A percentile compares a stretch with the other conserved stretches of the same genome.
These are phyloP conservation scores for Rhizopogon sp. DNA, from an alignment of 768 basidiomycete genomes.

Conservation along the genomic window DNA sequence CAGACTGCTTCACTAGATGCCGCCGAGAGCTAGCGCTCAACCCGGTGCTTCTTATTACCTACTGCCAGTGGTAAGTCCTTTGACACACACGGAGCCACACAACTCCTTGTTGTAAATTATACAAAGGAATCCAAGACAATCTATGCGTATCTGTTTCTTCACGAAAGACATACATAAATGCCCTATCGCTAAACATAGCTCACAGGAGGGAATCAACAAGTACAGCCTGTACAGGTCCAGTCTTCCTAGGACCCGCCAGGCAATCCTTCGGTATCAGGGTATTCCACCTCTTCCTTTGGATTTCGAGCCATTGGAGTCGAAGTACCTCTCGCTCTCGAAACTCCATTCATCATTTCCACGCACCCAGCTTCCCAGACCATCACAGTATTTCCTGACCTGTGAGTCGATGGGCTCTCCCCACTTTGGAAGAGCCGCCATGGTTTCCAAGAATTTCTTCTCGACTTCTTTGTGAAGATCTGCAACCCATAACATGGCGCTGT, in stretches of 20 bases:
- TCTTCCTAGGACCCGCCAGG: neutral
- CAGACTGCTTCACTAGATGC: no score
- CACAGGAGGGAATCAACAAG: no score
- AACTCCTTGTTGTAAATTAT: no score
- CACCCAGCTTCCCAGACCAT: slow-evolving; percentile 49
- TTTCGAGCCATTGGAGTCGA: slow-evolving; percentile 22
- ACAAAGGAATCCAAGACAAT: no score
- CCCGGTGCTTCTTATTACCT: no score
- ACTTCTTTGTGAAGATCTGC: slow-evolving; percentile 30
- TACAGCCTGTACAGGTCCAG: no score
- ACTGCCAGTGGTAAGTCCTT: no score
- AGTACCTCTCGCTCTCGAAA: slow-evolving; percentile 42
- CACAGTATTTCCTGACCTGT: slow-evolving; percentile 36
- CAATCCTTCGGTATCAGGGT: slow-evolving; percentile 21
- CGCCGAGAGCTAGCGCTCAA: no score
- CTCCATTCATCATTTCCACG: slow-evolving; percentile 46
- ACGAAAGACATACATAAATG: no score
- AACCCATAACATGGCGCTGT: slow-evolving; percentile 36
- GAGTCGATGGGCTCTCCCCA: slow-evolving; percentile 38
- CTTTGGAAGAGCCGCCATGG: slow-evolving; percentile 32
- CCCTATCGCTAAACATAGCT: no score
- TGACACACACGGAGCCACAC: no score
- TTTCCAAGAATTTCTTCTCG: slow-evolving; percentile 31
- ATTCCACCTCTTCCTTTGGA: slow-evolving; percentile 28
- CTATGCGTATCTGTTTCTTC: no score